phyloP scores from a whole-genome alignment of 1,284 basidiomycete species.

The Lignosus rhinocerotis region DNA sequence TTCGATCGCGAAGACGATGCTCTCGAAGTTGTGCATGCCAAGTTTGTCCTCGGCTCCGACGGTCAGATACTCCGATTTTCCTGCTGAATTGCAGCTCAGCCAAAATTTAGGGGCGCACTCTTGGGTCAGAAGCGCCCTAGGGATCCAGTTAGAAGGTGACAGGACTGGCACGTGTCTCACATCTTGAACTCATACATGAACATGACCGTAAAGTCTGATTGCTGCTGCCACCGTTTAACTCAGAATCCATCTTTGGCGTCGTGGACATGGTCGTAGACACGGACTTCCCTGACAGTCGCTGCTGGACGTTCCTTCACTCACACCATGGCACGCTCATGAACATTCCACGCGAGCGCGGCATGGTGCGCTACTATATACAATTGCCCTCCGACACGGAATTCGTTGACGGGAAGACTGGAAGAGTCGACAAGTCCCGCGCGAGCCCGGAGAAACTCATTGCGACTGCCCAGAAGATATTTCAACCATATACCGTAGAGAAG shows the following conservation, averaged over 20 bases:
- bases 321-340: constrained; percentile 60
- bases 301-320: constrained; percentile 62
- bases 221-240: background rate
- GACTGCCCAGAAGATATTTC: constrained; percentile 65
- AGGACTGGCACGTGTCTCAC: constrained; percentile 49
- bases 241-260: constrained; percentile 79
- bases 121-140: constrained; percentile 73
- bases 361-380: constrained; percentile 77
- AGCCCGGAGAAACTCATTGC: constrained; percentile 64
- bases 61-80: constrained; percentile 31
- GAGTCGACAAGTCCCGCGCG: constrained; percentile 61
- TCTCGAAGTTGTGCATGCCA: constrained; percentile 50
- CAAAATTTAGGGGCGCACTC: constrained; percentile 64
- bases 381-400: constrained; percentile 53
- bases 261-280: constrained; percentile 70
- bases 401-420: constrained; percentile 48
- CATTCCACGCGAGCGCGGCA: constrained; percentile 74
- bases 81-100: background rate
- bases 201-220: background rate
- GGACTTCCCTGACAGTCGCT: constrained; percentile 82
- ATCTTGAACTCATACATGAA: background rate
- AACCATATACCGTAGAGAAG: constrained; percentile 65
- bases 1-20: constrained; percentile 29
- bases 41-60: constrained; percentile 58
- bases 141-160: constrained; percentile 76